Conservation (phyloP, 768 basidiomycete genomes). For the Rhodotorula graminis region DNA sequence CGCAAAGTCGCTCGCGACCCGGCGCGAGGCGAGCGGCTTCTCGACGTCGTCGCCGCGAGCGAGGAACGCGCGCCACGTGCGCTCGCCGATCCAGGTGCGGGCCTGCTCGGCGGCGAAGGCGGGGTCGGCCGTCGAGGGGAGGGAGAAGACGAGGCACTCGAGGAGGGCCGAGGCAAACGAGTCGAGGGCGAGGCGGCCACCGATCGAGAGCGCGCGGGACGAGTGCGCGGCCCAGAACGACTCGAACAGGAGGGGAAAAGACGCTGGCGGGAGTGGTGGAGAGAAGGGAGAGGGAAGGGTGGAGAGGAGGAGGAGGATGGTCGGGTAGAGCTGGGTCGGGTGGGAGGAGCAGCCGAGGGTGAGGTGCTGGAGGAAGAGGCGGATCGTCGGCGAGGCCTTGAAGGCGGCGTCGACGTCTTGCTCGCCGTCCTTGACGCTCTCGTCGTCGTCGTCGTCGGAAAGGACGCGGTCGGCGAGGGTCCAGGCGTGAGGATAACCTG, state of each 20-base stretch:
- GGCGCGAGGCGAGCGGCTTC: not conserved
- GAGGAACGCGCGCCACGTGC: slow-evolving; percentile 19
- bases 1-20: slow-evolving; percentile 2
- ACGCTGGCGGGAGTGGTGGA: slow-evolving; percentile 43
- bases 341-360: slow-evolving; percentile 71
- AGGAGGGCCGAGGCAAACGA: slow-evolving; percentile 59
- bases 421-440: slow-evolving; percentile 39
- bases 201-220: slow-evolving; percentile 58
- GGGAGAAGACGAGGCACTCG: slow-evolving; percentile 62
- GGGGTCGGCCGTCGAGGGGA: slow-evolving; percentile 10
- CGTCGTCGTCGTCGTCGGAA: slow-evolving; percentile 49
- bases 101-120: slow-evolving; percentile 44
- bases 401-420: not conserved
- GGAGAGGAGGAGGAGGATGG: slow-evolving; percentile 71
- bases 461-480: slow-evolving; percentile 17
- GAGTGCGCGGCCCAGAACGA: slow-evolving; percentile 81
- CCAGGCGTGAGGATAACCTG: slow-evolving; percentile 35
- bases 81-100: slow-evolving; percentile 19
- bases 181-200: slow-evolving; percentile 32
- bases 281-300: slow-evolving; percentile 61
- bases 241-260: slow-evolving; percentile 57
- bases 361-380: slow-evolving; percentile 68
- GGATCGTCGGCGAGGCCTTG: slow-evolving; percentile 44
- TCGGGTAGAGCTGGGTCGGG: slow-evolving; percentile 66
- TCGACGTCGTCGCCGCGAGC: slow-evolving; percentile 8